These are phyloP conservation scores for Lachnellula willkommii DNA, from an alignment of 2,329 filamentous ascomycete species.

Conservation along the genomic window DNA sequence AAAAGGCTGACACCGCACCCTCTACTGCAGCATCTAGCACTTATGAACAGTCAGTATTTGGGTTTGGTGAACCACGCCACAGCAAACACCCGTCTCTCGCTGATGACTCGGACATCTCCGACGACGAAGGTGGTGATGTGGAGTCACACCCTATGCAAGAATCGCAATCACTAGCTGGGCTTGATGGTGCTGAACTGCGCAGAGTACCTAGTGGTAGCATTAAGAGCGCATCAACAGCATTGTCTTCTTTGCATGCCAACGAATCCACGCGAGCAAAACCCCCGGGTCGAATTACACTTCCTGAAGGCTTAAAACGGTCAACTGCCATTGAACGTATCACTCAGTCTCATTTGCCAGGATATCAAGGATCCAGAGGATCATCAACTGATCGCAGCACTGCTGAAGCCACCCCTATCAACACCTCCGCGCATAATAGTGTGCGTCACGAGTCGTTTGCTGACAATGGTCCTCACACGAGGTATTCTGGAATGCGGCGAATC, in stretches of 20 bases:
- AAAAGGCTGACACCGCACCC: slow-evolving; percentile 14
- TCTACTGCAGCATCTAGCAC: slow-evolving; percentile 2
- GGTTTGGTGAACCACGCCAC: slow-evolving; percentile 15
- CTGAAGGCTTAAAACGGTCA: slow-evolving; percentile 31
- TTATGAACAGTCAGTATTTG: slow-evolving; percentile 15
- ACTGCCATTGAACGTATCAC: slow-evolving; percentile 35
- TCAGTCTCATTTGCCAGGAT: slow-evolving; percentile 41
- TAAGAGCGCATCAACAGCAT: slow-evolving; percentile 26
- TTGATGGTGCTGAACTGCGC: slow-evolving; percentile 24
- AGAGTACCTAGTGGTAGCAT: slow-evolving; percentile 31
- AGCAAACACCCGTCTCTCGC: slow-evolving; percentile 11
- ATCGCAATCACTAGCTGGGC: slow-evolving; percentile 9
- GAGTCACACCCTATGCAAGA: slow-evolving; percentile 5
- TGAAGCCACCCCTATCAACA: slow-evolving; percentile 52
- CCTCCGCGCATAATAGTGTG: slow-evolving; percentile 53
- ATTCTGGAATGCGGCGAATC: slow-evolving; percentile 45
- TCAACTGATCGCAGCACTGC: slow-evolving; percentile 53
- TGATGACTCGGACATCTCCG: slow-evolving; percentile 21
- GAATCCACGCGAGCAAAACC: slow-evolving; percentile 29
- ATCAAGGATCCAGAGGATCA: slow-evolving; percentile 49
- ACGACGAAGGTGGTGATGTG: slow-evolving; percentile 14
- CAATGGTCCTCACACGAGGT: slow-evolving; percentile 36
- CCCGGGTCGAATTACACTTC: slow-evolving; percentile 17
- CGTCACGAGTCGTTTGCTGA: slow-evolving; percentile 52
- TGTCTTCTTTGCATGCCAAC: slow-evolving; percentile 27